Conservation (phyloP, 306 rosid species). For the Luffa acutangula region DNA sequence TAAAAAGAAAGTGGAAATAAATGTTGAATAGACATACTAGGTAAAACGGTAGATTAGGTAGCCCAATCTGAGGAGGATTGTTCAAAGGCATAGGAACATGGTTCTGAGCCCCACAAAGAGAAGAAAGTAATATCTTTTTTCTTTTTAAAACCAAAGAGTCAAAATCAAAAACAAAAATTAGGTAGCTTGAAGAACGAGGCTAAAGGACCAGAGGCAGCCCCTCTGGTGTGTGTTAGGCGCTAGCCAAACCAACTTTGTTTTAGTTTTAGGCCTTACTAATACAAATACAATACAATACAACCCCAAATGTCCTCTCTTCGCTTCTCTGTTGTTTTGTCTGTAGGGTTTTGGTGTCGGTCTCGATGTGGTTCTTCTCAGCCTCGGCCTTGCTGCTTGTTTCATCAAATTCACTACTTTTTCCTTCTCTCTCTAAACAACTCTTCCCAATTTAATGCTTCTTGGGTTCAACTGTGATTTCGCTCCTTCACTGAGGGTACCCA, state of each 20-base stretch:
- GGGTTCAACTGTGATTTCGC: constrained; percentile 6
- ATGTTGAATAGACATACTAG: too few species aligned
- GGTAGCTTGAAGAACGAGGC: neutral
- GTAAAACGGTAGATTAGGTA: too few species aligned
- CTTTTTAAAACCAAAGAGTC: neutral
- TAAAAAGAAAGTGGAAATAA: too few species aligned
- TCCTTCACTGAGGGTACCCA: constrained; percentile 20
- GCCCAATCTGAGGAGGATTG: too few species aligned
- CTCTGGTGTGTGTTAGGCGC: neutral
- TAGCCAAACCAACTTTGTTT: neutral
- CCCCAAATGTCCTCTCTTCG: neutral
- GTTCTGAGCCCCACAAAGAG: neutral
- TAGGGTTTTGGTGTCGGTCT: constrained; percentile 9
- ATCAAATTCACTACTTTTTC: neutral
- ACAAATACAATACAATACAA: too few species aligned
- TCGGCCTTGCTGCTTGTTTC: neutral
- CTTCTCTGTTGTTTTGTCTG: neutral
- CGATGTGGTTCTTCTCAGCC: neutral
- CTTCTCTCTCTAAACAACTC: neutral
- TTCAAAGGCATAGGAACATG: neutral
- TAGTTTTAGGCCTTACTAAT: too few species aligned
- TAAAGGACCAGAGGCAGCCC: too few species aligned
- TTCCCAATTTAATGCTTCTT: neutral
- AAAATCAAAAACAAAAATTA: too few species aligned
- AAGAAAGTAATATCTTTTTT: neutral